Evolutionary conservation across 495 filamentous ascomycete species (phyloP).

Genomic region (Annulohypoxylon moriforme): DNA sequence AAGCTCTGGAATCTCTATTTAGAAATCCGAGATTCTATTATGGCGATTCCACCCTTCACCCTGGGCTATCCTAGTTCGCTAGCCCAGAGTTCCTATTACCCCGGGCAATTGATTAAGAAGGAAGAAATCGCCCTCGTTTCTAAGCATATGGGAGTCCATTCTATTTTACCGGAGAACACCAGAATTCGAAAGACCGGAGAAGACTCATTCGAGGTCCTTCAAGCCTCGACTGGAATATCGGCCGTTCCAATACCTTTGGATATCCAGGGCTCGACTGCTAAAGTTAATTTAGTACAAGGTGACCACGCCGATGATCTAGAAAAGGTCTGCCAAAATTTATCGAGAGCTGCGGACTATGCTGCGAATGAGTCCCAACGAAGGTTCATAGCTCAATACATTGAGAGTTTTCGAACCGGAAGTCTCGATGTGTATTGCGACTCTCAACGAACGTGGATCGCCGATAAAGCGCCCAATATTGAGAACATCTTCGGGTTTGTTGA

Average conservation of each 20-base stretch:
- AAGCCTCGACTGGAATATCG: slow-evolving; percentile 17
- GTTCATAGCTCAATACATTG: neutral
- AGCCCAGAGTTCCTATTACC: slow-evolving; percentile 47
- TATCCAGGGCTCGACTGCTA: slow-evolving; percentile 1
- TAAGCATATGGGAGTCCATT: slow-evolving; percentile 11
- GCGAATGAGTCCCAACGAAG: neutral
- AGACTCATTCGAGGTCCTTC: slow-evolving; percentile 24
- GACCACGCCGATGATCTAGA: neutral
- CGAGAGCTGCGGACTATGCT: neutral
- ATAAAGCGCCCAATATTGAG: slow-evolving; percentile 56
- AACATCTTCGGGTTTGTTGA: slow-evolving; percentile 62
- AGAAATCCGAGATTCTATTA: slow-evolving; percentile 12
- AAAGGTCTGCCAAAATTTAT: neutral
- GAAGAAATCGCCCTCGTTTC: slow-evolving; percentile 31
- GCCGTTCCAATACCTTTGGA: neutral
- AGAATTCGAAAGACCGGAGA: slow-evolving; percentile 27
- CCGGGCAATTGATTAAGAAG: neutral
- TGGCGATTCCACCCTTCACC: slow-evolving; percentile 31
- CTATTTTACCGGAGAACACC: slow-evolving; percentile 38
- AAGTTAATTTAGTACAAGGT: neutral
- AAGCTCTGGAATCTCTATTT: slow-evolving; percentile 24
- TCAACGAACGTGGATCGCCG: slow-evolving; percentile 53
- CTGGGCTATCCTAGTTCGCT: slow-evolving; percentile 46
- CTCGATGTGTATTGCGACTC: slow-evolving; percentile 6
- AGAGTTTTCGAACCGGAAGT: slow-evolving; percentile 10